Evolutionary conservation across 805 yeast species (phyloP).

Genomic region (Teunomyces kruisii): DNA sequence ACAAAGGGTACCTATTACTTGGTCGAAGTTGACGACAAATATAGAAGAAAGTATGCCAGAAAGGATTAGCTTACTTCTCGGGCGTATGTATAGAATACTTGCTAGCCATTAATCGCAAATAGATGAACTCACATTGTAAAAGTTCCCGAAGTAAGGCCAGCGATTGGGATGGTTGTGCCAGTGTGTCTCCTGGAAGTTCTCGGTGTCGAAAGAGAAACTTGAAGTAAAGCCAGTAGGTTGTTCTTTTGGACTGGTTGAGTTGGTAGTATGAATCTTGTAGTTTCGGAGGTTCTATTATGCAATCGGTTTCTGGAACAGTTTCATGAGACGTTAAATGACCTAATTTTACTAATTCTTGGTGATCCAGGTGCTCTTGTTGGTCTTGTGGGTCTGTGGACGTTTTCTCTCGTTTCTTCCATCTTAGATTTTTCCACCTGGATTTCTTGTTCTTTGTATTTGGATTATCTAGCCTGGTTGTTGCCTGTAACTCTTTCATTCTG

Average conservation of each 20-base stretch:
- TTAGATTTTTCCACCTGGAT: no score
- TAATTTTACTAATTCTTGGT: no score
- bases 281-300: not conserved
- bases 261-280: not conserved
- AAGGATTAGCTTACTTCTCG: constrained; percentile 46
- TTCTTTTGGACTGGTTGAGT: not conserved
- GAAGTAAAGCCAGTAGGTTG: not conserved
- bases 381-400: no score
- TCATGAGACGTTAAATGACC: no score
- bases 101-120: not conserved
- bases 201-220: constrained; percentile 2
- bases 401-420: no score
- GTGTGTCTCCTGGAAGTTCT: not conserved
- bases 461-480: no score
- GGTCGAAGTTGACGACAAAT: constrained; percentile 80
- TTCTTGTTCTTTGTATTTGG: not conserved
- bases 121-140: not conserved
- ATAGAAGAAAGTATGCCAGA: constrained; percentile 75
- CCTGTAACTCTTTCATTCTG: not conserved
- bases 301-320: no score
- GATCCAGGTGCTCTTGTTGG: no score
- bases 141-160: not conserved
- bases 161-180: not conserved
- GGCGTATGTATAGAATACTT: not conserved
- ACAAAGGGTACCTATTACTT: constrained; percentile 81